A percentile compares a stretch with the other conserved stretches of the same genome.
phyloP scores from a whole-genome alignment of 1,284 basidiomycete genomes.

The Boletus holoroseus region DNA sequence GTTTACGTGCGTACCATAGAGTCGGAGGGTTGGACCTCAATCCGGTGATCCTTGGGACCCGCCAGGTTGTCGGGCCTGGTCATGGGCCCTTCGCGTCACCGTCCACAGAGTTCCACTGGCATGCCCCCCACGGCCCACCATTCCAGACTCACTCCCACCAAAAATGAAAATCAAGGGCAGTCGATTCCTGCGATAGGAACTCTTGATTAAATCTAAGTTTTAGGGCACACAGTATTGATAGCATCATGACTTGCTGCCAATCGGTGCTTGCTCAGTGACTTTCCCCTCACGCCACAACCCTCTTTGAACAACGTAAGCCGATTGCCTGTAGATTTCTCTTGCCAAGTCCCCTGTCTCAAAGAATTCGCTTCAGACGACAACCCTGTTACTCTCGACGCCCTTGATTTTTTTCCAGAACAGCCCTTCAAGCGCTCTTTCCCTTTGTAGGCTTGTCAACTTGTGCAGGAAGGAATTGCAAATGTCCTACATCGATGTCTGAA shows the following conservation, averaged over 20 bases:
- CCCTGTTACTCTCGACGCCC: constrained; percentile 5
- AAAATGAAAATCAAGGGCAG: constrained; percentile 9
- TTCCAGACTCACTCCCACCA: neutral
- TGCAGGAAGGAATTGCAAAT: neutral
- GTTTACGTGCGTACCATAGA: neutral
- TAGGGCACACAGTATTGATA: constrained; percentile 9
- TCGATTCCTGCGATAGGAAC: constrained; percentile 10
- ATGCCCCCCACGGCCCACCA: neutral
- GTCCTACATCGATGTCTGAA: neutral
- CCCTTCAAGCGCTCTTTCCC: neutral
- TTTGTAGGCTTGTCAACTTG: neutral
- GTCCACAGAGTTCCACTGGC: neutral
- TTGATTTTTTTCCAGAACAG: neutral
- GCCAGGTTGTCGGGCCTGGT: neutral
- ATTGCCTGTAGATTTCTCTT: neutral
- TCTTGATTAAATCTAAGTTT: constrained; percentile 12
- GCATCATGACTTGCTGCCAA: constrained; percentile 1
- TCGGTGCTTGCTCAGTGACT: neutral
- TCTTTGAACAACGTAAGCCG: constrained; percentile 10
- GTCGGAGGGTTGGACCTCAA: neutral
- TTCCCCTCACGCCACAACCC: constrained; percentile 7
- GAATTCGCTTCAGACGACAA: constrained; percentile 2
- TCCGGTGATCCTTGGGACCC: constrained; percentile 1
- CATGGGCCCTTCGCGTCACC: neutral
- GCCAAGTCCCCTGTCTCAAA: constrained; percentile 1